Percentiles rank a stretch among this genome's conserved stretches.
Conservation (phyloP, 306 rosid genomes). For the Begonia fuchsioides region DNA sequence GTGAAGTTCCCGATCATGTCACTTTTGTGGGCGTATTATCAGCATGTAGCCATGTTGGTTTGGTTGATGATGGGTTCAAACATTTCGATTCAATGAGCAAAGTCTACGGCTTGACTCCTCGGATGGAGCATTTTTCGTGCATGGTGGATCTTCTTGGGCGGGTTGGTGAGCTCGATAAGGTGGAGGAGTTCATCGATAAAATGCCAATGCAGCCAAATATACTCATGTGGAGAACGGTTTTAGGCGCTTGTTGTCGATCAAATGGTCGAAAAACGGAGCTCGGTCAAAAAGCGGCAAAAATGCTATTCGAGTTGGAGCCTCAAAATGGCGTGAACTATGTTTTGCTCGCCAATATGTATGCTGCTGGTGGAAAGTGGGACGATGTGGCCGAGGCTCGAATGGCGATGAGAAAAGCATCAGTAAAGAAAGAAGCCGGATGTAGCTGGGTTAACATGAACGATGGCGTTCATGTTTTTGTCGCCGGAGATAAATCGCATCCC, state of each 20-base stretch:
- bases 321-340: slow-evolving; percentile 71
- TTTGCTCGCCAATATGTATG: slow-evolving; percentile 88
- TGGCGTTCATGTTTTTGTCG: slow-evolving; percentile 80
- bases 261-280: slow-evolving; percentile 58
- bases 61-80: slow-evolving; percentile 58
- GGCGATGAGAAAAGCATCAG: slow-evolving; percentile 73
- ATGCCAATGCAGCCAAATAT: slow-evolving; percentile 73
- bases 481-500: slow-evolving; percentile 78
- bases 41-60: slow-evolving; percentile 90
- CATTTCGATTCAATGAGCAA: slow-evolving; percentile 56
- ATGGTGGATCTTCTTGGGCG: slow-evolving; percentile 87
- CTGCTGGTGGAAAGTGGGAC: slow-evolving; percentile 70
- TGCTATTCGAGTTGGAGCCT: slow-evolving; percentile 72
- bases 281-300: slow-evolving; percentile 60
- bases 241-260: slow-evolving; percentile 63
- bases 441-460: slow-evolving; percentile 96
- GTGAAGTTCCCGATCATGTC: slow-evolving; percentile 67
- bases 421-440: slow-evolving; percentile 82
- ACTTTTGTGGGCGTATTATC: slow-evolving; percentile 85
- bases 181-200: slow-evolving; percentile 47
- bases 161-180: slow-evolving; percentile 52
- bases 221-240: slow-evolving; percentile 85
- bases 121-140: slow-evolving; percentile 82
- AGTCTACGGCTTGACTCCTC: slow-evolving; percentile 46
- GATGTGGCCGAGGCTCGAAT: slow-evolving; percentile 55